Percentiles rank a stretch among this genome's conserved stretches.
phyloP scores from a whole-genome alignment of 305 asterid genomes.

The Fraxinus ornus region DNA sequence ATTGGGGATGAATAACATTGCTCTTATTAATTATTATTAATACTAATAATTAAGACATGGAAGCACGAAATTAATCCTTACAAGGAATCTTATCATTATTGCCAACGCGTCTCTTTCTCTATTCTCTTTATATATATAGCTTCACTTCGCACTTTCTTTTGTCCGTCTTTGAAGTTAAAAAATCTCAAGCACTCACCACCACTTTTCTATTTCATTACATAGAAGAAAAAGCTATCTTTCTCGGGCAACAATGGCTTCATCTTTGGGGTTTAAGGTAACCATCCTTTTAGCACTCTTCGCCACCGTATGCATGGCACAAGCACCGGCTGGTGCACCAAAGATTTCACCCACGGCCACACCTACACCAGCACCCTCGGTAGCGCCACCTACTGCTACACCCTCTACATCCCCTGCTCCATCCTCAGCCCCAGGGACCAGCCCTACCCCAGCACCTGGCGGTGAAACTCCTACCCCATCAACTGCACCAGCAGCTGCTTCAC shows the following conservation, averaged over 20 bases:
- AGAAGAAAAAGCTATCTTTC: slow-evolving; percentile 19
- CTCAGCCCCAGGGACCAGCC: neutral
- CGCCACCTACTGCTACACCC: slow-evolving; percentile 7
- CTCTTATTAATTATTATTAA: no score
- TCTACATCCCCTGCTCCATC: neutral
- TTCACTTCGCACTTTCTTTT: slow-evolving; percentile 33
- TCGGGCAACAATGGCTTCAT: slow-evolving; percentile 21
- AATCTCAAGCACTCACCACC: neutral
- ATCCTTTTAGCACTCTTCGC: slow-evolving; percentile 38
- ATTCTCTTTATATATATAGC: slow-evolving; percentile 32
- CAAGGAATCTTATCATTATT: slow-evolving; percentile 34
- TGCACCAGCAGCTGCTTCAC: neutral
- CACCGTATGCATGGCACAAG: slow-evolving; percentile 45
- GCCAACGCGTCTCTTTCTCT: neutral
- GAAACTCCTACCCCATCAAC: neutral
- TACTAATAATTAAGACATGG: no score
- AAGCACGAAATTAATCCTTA: neutral
- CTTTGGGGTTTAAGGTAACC: slow-evolving; percentile 28
- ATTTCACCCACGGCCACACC: slow-evolving; percentile 53
- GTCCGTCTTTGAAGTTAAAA: slow-evolving; percentile 26
- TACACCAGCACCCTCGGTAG: slow-evolving; percentile 25
- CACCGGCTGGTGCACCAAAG: slow-evolving; percentile 43
- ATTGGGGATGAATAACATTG: no score
- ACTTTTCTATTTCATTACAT: neutral
- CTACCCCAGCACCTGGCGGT: neutral